These are phyloP conservation scores for Trypanosoma cruzi DNA, from an alignment of 208 protist species.

Conservation along the genomic window DNA sequence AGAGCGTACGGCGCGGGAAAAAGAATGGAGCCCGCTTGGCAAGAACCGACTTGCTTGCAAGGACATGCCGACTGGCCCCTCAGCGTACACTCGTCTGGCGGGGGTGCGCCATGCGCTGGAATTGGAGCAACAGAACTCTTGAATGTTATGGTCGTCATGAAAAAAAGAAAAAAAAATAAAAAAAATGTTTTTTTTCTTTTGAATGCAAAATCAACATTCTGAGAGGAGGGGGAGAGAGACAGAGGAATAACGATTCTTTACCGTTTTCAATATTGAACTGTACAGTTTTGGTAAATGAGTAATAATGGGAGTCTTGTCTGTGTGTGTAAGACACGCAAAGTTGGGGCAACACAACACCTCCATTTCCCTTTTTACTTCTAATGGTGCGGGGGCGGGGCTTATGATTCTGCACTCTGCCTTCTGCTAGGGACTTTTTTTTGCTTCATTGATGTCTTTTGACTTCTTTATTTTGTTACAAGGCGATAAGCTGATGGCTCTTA, in stretches of 20 bases:
- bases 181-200: not conserved
- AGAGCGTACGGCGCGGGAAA: not conserved
- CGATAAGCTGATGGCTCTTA: no score
- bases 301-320: no score
- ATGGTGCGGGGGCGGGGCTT: no score
- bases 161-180: not conserved
- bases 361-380: no score
- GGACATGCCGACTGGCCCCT: conserved; percentile 1
- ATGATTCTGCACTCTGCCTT: no score
- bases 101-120: not conserved
- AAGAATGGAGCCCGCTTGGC: conserved; percentile 1
- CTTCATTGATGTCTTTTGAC: no score
- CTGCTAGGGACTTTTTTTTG: no score
- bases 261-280: not conserved
- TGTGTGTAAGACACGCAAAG: no score
- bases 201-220: not conserved
- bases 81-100: conserved; percentile 6
- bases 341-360: no score
- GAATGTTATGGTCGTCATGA: not conserved
- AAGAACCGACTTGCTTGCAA: not conserved
- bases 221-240: no score
- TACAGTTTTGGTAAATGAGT: not conserved
- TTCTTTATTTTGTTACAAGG: no score
- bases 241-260: no score
- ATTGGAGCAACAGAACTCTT: conserved; percentile 3